Percentiles rank a stretch among this genome's conserved stretches.
These are phyloP conservation scores for Dactylellina haptotyla DNA, from an alignment of 2,329 filamentous ascomycete genomes.

Conservation along the genomic window DNA sequence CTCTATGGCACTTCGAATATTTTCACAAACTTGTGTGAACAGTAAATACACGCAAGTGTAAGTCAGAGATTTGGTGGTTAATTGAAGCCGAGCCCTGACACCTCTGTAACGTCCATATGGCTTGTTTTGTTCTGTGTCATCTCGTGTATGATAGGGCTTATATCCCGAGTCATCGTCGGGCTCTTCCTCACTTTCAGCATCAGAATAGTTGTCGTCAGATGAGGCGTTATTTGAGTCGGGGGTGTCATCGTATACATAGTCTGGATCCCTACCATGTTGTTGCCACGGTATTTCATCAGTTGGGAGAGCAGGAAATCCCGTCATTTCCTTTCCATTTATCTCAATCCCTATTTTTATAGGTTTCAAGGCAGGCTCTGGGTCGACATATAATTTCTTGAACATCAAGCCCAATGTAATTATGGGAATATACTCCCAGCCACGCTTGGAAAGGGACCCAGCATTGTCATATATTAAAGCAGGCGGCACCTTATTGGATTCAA, in stretches of 20 bases:
- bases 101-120: background rate
- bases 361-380: background rate
- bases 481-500: background rate
- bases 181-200: background rate
- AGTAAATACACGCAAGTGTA: conserved; percentile 5
- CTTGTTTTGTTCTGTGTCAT: background rate
- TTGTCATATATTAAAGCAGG: background rate
- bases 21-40: conserved; percentile 19
- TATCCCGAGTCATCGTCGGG: background rate
- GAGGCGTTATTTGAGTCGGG: background rate
- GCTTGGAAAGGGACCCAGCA: background rate
- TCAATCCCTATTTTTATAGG: conserved; percentile 3
- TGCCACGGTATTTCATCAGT: conserved; percentile 19
- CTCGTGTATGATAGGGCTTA: background rate
- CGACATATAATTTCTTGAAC: background rate
- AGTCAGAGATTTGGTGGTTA: background rate
- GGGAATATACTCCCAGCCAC: background rate
- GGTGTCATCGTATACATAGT: background rate
- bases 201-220: background rate
- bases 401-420: background rate
- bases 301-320: conserved; percentile 14
- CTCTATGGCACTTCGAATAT: conserved; percentile 5
- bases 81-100: background rate
- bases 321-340: conserved; percentile 4
- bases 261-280: background rate